Base-by-base conservation (phyloP, 2,329 filamentous ascomycete species). In the Aspergillus brasiliensis region DNA sequence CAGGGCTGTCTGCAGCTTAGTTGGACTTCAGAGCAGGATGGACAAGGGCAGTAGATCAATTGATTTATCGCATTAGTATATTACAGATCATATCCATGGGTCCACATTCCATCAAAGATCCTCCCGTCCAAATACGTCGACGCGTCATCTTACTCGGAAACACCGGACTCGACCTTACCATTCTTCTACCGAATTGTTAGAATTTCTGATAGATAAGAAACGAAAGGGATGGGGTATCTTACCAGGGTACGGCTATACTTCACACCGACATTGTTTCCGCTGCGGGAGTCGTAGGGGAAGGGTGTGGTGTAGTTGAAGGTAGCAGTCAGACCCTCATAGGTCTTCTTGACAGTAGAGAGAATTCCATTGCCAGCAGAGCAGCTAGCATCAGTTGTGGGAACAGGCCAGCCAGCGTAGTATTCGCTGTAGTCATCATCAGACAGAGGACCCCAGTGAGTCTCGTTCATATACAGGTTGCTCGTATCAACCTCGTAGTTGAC, bases 401-500 rank as follows among this genome's bases (percentile, higher is more conserved):
- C 60, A 8, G 74, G 68, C 74, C 74, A 77, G 23, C 57, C 60
- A 2, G 68, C 51, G 0, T 62, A 60, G 63, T 69, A 72, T 34
- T 63, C 66, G 51, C 69, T 69, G 57, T 66, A 67, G 2, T 62
- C 59, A 17, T 69, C 66, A 7, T 46, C 42, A 2, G 73, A 71
- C 40, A 75, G 56, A 8, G 74, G 74, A 0, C 85, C 85, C 0
- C 81, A 80, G 63, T 86, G 86, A 7, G 83, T 85, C 46, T 67
- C 68, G 71, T 87, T 87, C 65, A 82, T 82, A 71, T 78, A 83
- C 65, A 82, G 73, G 59, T 74, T 65, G 58, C 63, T 70, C 44
- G 74, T 71, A 21, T 78, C 69, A 5, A 85, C 73, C 2, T 76
- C 58, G 55, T 75, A 75, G 67, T 77, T 71, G 17, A 66, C 65